These are phyloP conservation scores for Salix koriyanagi DNA, from an alignment of 345 rosid species.

Conservation along the genomic window DNA sequence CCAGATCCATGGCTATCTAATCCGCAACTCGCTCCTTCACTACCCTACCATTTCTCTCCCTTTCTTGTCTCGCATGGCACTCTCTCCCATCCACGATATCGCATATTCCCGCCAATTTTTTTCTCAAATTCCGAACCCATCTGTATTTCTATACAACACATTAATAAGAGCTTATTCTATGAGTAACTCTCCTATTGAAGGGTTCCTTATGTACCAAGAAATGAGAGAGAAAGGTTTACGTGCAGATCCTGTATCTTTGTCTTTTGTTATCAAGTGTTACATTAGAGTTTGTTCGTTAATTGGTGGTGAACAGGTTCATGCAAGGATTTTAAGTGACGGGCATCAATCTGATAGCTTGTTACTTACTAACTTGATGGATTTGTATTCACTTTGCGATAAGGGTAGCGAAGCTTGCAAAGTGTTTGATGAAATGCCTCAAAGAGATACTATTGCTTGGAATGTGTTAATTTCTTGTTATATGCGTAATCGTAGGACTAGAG, in stretches of 20 bases:
- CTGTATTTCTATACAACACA: slow-evolving; percentile 51
- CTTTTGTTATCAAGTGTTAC: slow-evolving; percentile 61
- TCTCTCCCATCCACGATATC: slow-evolving; percentile 33
- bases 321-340: slow-evolving; percentile 58
- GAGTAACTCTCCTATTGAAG: slow-evolving; percentile 45
- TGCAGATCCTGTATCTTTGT: slow-evolving; percentile 48
- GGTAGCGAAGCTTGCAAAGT: slow-evolving; percentile 45
- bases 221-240: slow-evolving; percentile 37
- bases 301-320: slow-evolving; percentile 66
- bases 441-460: slow-evolving; percentile 71
- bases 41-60: slow-evolving; percentile 45
- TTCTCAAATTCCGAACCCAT: slow-evolving; percentile 45
- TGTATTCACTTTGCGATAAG: slow-evolving; percentile 39
- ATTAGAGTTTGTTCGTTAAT: slow-evolving; percentile 28
- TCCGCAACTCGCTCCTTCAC: slow-evolving; percentile 42
- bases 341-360: slow-evolving; percentile 55
- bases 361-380: slow-evolving; percentile 60
- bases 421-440: slow-evolving; percentile 63
- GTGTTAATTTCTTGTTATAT: slow-evolving; percentile 68
- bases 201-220: slow-evolving; percentile 42
- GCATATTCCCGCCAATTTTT: slow-evolving; percentile 46
- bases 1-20: slow-evolving; percentile 63
- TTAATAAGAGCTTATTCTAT: slow-evolving; percentile 64
- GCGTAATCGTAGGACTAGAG: slow-evolving; percentile 51
- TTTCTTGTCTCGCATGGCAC: slow-evolving; percentile 51